Percentiles rank a stretch among this genome's conserved stretches.
phyloP scores from a whole-genome alignment of 1,284 basidiomycete genomes.

The Sanghuangporus weigelae region DNA sequence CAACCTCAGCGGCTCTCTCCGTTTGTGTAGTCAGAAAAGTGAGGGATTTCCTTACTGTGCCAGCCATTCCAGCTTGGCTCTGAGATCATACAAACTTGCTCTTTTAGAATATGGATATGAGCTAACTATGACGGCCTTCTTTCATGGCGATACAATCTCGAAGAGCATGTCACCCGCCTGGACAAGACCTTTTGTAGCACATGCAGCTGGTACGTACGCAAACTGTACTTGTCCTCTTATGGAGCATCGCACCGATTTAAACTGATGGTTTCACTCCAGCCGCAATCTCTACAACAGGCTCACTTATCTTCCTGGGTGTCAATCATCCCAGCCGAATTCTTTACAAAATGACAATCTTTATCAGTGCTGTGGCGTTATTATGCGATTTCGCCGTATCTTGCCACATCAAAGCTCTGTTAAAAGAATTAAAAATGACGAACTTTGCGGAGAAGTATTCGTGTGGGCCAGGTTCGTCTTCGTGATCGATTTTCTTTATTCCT shows the following conservation, averaged over 20 bases:
- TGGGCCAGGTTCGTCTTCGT: slow-evolving; percentile 1
- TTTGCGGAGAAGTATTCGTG: neutral
- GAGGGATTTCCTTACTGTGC: neutral
- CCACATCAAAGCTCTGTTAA: neutral
- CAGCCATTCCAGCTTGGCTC: too few species aligned
- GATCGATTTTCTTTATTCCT: too few species aligned
- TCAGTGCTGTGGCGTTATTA: neutral
- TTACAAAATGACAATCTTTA: neutral
- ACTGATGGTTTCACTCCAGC: neutral
- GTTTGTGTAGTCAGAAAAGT: slow-evolving; percentile 3
- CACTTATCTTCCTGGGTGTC: neutral
- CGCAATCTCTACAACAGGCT: neutral
- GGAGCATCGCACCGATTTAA: too few species aligned
- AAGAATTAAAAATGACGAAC: neutral
- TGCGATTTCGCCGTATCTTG: neutral
- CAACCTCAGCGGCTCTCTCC: neutral
- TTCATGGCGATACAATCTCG: neutral
- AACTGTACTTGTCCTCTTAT: neutral
- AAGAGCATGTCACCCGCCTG: neutral
- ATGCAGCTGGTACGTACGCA: neutral
- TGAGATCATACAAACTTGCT: too few species aligned
- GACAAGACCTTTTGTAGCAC: slow-evolving; percentile 1
- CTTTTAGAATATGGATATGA: slow-evolving; percentile 3
- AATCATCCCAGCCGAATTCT: neutral
- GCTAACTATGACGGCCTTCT: neutral